Base-by-base conservation (phyloP, 1,139 yeast species). In the Zygoascus meyerae region DNA sequence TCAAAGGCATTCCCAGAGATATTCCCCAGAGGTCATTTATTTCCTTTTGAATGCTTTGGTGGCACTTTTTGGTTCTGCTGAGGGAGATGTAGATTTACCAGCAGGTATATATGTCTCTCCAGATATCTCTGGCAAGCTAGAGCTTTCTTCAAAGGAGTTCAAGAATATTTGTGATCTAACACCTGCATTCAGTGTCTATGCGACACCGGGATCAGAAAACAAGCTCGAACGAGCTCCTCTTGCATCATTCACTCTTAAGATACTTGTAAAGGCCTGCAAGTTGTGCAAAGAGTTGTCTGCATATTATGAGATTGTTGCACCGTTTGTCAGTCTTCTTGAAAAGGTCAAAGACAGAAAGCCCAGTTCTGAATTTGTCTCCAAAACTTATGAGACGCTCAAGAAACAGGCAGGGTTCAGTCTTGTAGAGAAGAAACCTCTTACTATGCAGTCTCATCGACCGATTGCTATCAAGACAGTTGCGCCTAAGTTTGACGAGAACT, bases 401-500 rank as follows among this genome's bases (percentile, higher is more conserved):
- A 82, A 78, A 56, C 61, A 83, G 39, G 58, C 66, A 45, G 79
- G 74, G 48, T 71, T 86, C 52, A 69, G 79, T 5, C 52, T 48
- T 3, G 66, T 68, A 18, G 79, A 77, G 48, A 79, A 92, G 51
- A 70, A 64, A 50, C 97, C 97, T 48, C 74, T 92, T 56, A 70
- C 81, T n/a, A 73, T 92, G 54, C 99, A 94, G 69, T 70, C 78
- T n/a, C 97, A 90, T 68, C 79, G 78, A 60, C 87, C 95, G 31
- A 66, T 92, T 49, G 85, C 96, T 3, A 84, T 94, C 60, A 83
- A 92, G 42, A 78, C 95, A 1, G 77, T 75, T 61, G 84, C 90
- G 38, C 99, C 99, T 55, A 83, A 86, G 68, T 94, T 85, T 63
- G 97, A 90, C 68, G 97, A 87, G 61, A 87, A 89, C 71, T 94